Evolutionary conservation across 257 asterid species (phyloP).

Genomic region (Nemophila menziesii): DNA sequence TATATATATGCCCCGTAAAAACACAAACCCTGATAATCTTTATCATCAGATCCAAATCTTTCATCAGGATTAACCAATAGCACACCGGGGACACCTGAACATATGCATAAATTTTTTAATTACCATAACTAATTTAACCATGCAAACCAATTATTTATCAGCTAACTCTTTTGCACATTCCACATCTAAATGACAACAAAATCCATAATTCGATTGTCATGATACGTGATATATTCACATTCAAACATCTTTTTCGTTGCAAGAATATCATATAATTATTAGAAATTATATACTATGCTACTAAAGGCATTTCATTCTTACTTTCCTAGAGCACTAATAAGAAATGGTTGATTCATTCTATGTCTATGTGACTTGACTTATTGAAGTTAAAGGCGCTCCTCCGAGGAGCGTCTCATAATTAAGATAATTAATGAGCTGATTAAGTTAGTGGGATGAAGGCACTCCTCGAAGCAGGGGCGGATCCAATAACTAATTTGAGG

Average conservation of each 20-base stretch:
- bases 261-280: conserved; percentile 9
- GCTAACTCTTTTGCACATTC: conserved; percentile 64
- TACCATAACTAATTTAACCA: too few species aligned
- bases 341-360: too few species aligned
- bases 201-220: conserved; percentile 63
- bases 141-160: conserved; percentile 31
- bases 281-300: conserved; percentile 3
- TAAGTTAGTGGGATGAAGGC: too few species aligned
- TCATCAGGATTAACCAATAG: conserved; percentile 54
- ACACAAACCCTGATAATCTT: conserved; percentile 71
- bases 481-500: too few species aligned
- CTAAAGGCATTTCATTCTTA: too few species aligned
- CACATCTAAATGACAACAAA: conserved; percentile 81
- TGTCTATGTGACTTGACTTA: too few species aligned
- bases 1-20: too few species aligned
- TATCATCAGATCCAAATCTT: conserved; percentile 44
- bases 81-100: conserved; percentile 68
- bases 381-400: too few species aligned
- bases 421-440: too few species aligned
- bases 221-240: conserved; percentile 84
- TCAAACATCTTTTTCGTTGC: conserved; percentile 78
- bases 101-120: conserved; percentile 6
- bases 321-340: conserved; percentile 71
- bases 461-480: too few species aligned
- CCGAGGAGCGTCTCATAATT: too few species aligned